Conservation (phyloP, 2,329 filamentous ascomycete genomes). For the Ilyonectria mors-panacis region DNA sequence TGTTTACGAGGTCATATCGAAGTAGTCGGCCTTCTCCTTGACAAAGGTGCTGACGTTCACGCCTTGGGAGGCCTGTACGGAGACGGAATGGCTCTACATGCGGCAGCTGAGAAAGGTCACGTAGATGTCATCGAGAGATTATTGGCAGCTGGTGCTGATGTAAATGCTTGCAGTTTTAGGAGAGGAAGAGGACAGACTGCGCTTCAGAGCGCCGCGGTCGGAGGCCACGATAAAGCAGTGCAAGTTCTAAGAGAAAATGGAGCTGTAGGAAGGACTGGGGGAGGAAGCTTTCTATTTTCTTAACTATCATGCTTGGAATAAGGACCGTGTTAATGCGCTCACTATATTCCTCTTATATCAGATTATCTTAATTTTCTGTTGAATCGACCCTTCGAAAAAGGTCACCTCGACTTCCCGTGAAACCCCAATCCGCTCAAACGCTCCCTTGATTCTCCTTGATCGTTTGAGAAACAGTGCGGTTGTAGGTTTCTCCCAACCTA, state of each 20-base stretch:
- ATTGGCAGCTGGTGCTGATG: slow-evolving; percentile 7
- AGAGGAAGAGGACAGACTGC: slow-evolving; percentile 9
- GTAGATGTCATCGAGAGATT: not conserved
- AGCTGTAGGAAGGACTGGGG: not conserved
- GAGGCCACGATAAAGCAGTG: not conserved
- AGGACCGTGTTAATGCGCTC: too few relatives aligned
- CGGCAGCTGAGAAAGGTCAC: not conserved
- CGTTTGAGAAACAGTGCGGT: too few relatives aligned
- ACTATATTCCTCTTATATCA: too few relatives aligned
- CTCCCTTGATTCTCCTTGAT: too few relatives aligned
- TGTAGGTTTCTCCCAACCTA: too few relatives aligned
- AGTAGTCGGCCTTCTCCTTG: slow-evolving; percentile 6
- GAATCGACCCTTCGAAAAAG: too few relatives aligned
- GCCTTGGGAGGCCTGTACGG: not conserved
- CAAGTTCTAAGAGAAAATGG: slow-evolving; percentile 2
- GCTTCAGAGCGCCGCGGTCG: not conserved
- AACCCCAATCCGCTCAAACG: too few relatives aligned
- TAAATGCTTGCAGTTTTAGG: slow-evolving; percentile 1
- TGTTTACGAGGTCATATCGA: slow-evolving; percentile 1
- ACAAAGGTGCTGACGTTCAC: not conserved
- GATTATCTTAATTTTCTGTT: too few relatives aligned
- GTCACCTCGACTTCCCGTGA: too few relatives aligned
- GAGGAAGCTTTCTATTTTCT: slow-evolving; percentile 5
- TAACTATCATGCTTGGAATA: not conserved
- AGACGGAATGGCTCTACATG: slow-evolving; percentile 4